Evolutionary conservation across 345 rosid species (phyloP).

Genomic region (Eucalyptus virginea): DNA sequence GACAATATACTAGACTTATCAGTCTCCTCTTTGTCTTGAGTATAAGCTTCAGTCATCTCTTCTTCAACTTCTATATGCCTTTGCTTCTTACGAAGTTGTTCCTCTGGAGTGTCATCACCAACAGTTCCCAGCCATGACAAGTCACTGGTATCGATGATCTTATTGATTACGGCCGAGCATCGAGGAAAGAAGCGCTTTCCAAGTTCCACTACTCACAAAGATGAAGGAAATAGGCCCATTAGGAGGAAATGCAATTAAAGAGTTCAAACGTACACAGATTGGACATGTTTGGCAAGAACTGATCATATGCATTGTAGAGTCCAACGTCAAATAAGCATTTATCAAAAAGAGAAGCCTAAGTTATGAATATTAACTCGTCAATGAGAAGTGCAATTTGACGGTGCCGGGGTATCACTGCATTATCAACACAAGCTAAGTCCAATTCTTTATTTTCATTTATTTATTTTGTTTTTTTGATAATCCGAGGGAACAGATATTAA

Average conservation of each 20-base stretch:
- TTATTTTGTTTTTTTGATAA: not conserved
- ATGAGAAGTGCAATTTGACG: not conserved
- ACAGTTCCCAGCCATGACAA: constrained; percentile 36
- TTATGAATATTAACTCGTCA: not conserved
- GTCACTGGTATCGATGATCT: constrained; percentile 63
- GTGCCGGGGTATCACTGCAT: not conserved
- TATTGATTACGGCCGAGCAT: constrained; percentile 57
- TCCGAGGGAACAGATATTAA: not conserved
- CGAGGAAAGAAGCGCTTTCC: constrained; percentile 73
- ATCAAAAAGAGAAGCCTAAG: not conserved
- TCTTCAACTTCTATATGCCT: constrained; percentile 60
- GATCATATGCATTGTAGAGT: not conserved
- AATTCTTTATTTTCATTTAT: not conserved
- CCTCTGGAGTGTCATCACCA: constrained; percentile 44
- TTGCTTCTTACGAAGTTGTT: constrained; percentile 28
- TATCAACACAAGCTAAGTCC: not conserved
- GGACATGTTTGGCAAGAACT: not conserved
- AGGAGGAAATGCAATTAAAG: not conserved
- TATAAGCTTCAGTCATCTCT: constrained; percentile 38
- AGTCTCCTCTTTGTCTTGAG: constrained; percentile 50
- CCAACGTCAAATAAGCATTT: not conserved
- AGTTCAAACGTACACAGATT: not conserved
- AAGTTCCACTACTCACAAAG: constrained; percentile 44
- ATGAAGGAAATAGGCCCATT: not conserved
- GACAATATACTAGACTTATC: constrained; percentile 31